Base-by-base conservation (phyloP, 768 basidiomycete genomes). In the Lactarius psammicola region DNA sequence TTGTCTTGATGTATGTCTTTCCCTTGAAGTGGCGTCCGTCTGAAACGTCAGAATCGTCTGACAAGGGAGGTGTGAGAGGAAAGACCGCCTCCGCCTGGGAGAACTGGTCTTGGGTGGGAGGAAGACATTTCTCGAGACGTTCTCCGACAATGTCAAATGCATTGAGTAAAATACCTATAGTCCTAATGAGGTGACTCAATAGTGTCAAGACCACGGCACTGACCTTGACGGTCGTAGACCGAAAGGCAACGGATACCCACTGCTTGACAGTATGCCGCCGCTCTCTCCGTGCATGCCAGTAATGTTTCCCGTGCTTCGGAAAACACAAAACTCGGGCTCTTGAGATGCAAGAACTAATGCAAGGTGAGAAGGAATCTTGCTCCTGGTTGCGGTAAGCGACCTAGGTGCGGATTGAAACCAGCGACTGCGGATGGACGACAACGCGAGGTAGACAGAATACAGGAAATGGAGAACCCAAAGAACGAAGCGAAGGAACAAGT, bases 31-130 rank as follows among this genome's bases (percentile, higher is more conserved):
- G 15, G 57, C 38, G 26, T 30, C 34, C 60, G 4, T 60, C 38
- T 11, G 60, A 46, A 6, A 36, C 89, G 30, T 82, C 84, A 30
- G 88, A 85, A 71, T 81, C 82, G 73, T 90, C 90, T 9, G 90
- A 92, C 20, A 82, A 77, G 3, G 90, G 91, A n/a, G 90, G 91
- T 0, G 90, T 92, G 53, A 85, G 78, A 46, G 90, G 91, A 74
- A 86, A 91, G 71, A 86, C 83, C 3, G 83, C 74, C 62, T 89
- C 88, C 23, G 84, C 83, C 63, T 82, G 83, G 61, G 78, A 78
- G 56, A 38, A 57, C 33, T 60, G 69, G 62, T 73, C 75, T 66
- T 51, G 64, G 42, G 56, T 33, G 31, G 49, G 68, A 60, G 57
- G 59, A 67, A 63, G 65, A 55, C 9, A 67, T 55, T 61, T 76